Conservation (phyloP, 768 basidiomycete genomes). For the Candolleomyces efflorescens region DNA sequence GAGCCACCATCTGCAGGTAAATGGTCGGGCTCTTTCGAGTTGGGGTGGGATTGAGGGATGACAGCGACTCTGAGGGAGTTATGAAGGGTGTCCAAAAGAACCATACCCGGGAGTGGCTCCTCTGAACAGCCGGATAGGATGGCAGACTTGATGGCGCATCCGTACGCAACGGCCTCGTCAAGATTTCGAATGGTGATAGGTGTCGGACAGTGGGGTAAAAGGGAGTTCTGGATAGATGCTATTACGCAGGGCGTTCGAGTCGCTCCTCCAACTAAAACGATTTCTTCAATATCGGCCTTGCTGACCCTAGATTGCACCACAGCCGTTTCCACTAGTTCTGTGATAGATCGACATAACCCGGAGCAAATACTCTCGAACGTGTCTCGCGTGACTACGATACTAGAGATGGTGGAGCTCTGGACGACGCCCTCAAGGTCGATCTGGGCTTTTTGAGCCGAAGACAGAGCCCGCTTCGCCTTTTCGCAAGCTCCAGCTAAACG, state of each 20-base stretch:
- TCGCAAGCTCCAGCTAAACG: neutral
- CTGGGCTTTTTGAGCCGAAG: neutral
- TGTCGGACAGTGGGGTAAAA: neutral
- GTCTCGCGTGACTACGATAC: neutral
- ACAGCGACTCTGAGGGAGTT: neutral
- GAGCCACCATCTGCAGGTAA: neutral
- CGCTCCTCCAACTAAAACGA: neutral
- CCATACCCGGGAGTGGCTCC: neutral
- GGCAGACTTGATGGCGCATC: neutral
- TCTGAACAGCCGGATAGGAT: neutral
- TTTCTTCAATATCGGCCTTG: neutral
- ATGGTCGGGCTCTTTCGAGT: neutral
- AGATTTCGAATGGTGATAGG: neutral
- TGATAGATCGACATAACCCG: neutral
- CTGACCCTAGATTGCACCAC: neutral
- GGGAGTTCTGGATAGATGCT: neutral
- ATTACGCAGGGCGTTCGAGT: neutral
- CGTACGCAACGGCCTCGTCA: neutral
- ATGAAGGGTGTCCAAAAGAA: neutral
- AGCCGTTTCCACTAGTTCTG: neutral
- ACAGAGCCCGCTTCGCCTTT: neutral
- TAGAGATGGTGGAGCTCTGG: no score
- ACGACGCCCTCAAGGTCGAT: neutral
- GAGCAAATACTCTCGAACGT: neutral
- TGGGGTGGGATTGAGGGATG: neutral